These are phyloP conservation scores for Candida bentonensis DNA, from an alignment of 805 yeast genomes.

Conservation along the genomic window DNA sequence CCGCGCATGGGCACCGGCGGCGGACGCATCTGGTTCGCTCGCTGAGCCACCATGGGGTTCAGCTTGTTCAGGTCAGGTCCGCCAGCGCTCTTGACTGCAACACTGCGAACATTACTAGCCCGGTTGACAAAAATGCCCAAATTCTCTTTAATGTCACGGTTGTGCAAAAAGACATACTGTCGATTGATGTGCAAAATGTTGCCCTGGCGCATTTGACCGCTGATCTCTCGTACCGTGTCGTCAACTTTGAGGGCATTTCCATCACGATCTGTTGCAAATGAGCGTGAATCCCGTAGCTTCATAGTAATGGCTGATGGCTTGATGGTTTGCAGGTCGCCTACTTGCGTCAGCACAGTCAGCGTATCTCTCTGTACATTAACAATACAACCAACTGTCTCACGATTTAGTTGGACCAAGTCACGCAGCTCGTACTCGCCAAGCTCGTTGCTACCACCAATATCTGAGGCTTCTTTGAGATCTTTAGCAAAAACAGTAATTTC, in stretches of 20 bases:
- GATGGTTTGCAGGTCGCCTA: conserved; percentile 59
- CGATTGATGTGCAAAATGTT: conserved; percentile 75
- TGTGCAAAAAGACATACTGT: conserved; percentile 62
- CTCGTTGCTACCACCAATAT: conserved; percentile 59
- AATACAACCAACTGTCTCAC: conserved; percentile 77
- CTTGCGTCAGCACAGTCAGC: conserved; percentile 65
- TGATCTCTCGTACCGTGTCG: conserved; percentile 77
- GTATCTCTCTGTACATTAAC: conserved; percentile 81
- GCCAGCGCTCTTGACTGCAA: conserved; percentile 67
- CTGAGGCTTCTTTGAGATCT: conserved; percentile 83
- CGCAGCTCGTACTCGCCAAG: conserved; percentile 72
- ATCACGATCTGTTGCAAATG: conserved; percentile 70
- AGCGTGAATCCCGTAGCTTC: conserved; percentile 49
- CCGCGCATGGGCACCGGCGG: conserved; percentile 45
- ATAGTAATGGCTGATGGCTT: conserved; percentile 74
- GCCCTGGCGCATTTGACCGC: conserved; percentile 82
- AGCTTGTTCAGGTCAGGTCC: conserved; percentile 63
- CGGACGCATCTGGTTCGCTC: conserved; percentile 32
- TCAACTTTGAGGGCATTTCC: conserved; percentile 83
- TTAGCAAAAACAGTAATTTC: conserved; percentile 90
- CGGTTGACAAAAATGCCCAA: conserved; percentile 82
- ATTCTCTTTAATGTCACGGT: conserved; percentile 68
- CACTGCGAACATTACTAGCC: conserved; percentile 62
- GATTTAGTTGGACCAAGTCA: conserved; percentile 78
- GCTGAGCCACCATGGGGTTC: conserved; percentile 55